These are phyloP conservation scores for Clarireedia hainanense DNA, from an alignment of 2,329 filamentous ascomycete species.

Conservation along the genomic window DNA sequence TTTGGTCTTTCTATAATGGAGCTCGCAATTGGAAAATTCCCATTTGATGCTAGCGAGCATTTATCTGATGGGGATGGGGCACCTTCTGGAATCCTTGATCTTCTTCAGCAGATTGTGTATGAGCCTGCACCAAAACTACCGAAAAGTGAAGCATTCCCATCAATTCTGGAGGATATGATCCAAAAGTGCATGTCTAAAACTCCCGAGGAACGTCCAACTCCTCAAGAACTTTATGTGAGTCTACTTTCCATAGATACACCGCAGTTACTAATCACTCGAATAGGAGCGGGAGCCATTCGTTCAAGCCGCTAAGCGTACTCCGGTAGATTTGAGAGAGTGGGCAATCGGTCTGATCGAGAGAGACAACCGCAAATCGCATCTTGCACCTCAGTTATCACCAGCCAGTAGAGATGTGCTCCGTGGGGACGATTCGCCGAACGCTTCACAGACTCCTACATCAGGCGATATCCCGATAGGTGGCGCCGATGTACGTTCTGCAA, in stretches of 20 bases:
- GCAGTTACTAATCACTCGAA: conserved; percentile 9
- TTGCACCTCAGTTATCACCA: conserved; percentile 72
- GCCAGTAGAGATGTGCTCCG: conserved; percentile 70
- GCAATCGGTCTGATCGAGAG: conserved; percentile 88
- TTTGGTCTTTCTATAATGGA: conserved; percentile 95
- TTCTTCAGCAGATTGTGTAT: conserved; percentile 94
- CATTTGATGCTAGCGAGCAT: conserved; percentile 71
- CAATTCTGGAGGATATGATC: conserved; percentile 93
- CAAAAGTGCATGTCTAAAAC: conserved; percentile 91
- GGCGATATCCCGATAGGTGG: conserved; percentile 63
- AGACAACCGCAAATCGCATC: conserved; percentile 91
- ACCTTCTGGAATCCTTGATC: conserved; percentile 89
- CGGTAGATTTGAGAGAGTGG: conserved; percentile 90
- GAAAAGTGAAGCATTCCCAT: conserved; percentile 94
- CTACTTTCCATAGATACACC: conserved; percentile 10
- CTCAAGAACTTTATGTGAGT: conserved; percentile 83
- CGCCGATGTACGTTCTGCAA: conserved; percentile 35
- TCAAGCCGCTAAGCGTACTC: conserved; percentile 91
- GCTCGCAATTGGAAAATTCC: conserved; percentile 93
- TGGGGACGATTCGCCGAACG: conserved; percentile 31
- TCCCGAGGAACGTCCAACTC: conserved; percentile 76
- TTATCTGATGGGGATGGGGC: conserved; percentile 68
- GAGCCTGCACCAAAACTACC: conserved; percentile 89
- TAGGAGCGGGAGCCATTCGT: conserved; percentile 91
- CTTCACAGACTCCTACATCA: conserved; percentile 54